Conservation (phyloP, 306 rosid genomes). For the Fragaria iinumae region DNA sequence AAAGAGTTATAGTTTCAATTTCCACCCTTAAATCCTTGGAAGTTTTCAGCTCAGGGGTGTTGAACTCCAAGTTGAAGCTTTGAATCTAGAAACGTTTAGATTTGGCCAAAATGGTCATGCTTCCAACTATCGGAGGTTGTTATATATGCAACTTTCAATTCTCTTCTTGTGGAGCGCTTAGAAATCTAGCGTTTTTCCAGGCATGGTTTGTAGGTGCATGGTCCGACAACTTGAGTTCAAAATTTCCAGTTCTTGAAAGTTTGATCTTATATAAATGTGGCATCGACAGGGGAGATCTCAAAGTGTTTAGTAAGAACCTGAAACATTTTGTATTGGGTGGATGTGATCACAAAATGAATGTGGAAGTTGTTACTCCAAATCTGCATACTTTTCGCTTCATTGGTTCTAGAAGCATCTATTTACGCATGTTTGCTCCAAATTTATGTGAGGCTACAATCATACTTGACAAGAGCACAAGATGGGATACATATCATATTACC, state of each 20-base stretch:
- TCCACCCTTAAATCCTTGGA: not conserved
- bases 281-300: not conserved
- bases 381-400: not conserved
- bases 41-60: not conserved
- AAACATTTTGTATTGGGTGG: not conserved
- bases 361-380: not conserved
- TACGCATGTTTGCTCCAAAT: not conserved
- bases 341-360: not conserved
- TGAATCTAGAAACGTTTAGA: not conserved
- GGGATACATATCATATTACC: not conserved
- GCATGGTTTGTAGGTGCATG: not conserved
- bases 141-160: not conserved
- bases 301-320: not conserved
- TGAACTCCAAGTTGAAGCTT: not conserved
- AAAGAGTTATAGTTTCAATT: not conserved
- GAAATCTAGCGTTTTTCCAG: not conserved
- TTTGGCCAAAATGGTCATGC: not conserved
- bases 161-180: not conserved
- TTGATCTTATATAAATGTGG: not conserved
- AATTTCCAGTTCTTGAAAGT: not conserved
- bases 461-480: not conserved
- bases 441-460: not conserved
- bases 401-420: not conserved
- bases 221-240: not conserved
- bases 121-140: not conserved